Evolutionary conservation across 148 eudicot species (phyloP).

Genomic region (Dianthus caryophyllus): DNA sequence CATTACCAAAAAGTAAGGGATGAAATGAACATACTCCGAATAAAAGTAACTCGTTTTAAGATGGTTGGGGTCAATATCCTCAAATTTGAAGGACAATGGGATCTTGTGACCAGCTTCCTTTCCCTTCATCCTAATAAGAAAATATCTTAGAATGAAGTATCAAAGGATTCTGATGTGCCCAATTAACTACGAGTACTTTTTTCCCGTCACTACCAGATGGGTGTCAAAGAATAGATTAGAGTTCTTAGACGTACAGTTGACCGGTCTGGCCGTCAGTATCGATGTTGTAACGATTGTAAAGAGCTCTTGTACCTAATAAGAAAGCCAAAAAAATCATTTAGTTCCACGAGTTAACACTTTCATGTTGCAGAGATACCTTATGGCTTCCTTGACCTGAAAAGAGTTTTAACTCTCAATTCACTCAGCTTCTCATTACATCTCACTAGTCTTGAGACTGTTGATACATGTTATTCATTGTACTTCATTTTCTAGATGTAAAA

Average conservation of each 20-base stretch:
- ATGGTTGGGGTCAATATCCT: too few relatives aligned
- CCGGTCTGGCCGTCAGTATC: conserved; percentile 69
- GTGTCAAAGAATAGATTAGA: conserved; percentile 1
- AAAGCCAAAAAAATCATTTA: conserved; percentile 6
- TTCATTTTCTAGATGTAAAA: background rate
- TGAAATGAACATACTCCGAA: background rate
- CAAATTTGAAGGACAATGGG: too few relatives aligned
- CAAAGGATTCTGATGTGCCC: background rate
- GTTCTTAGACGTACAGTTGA: conserved; percentile 52
- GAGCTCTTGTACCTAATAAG: conserved; percentile 51
- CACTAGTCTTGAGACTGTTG: background rate
- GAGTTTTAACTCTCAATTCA: background rate
- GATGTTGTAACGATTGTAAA: conserved; percentile 73
- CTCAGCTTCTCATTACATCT: background rate
- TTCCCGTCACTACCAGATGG: background rate
- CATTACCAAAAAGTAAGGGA: conserved; percentile 13
- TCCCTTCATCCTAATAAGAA: too few relatives aligned
- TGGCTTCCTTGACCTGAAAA: background rate
- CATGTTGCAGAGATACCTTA: background rate
- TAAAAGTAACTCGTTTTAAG: background rate
- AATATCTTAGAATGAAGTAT: too few relatives aligned
- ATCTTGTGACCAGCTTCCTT: too few relatives aligned
- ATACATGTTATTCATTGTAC: background rate
- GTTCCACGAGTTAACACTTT: background rate
- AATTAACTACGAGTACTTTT: background rate